These are phyloP conservation scores for Lentinula lateritia DNA, from an alignment of 768 basidiomycete genomes.

Conservation along the genomic window DNA sequence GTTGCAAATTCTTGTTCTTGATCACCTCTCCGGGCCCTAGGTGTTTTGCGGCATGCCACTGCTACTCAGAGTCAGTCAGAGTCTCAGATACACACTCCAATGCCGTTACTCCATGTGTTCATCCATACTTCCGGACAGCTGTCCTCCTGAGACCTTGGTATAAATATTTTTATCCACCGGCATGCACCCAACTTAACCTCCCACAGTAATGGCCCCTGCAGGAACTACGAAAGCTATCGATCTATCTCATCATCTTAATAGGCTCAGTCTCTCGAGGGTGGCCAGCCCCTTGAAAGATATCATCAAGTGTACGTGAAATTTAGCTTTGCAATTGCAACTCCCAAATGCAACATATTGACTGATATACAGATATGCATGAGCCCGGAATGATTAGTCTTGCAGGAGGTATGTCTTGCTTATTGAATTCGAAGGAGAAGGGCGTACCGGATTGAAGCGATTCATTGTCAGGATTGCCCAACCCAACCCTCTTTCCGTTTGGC, in stretches of 20 bases:
- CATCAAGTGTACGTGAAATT: slow-evolving; percentile 29
- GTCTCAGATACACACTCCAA: too few species aligned
- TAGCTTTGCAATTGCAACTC: not conserved
- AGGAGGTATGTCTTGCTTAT: slow-evolving; percentile 31
- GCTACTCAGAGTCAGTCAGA: too few species aligned
- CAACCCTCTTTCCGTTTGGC: slow-evolving; percentile 8
- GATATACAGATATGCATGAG: slow-evolving; percentile 14
- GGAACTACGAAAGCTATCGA: slow-evolving; percentile 29
- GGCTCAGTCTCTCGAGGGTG: slow-evolving; percentile 31
- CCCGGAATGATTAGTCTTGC: slow-evolving; percentile 40
- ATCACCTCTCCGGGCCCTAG: too few species aligned
- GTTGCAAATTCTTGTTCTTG: too few species aligned
- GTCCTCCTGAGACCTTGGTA: not conserved
- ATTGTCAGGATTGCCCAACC: slow-evolving; percentile 8
- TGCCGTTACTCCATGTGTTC: too few species aligned
- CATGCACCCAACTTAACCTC: not conserved
- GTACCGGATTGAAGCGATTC: too few species aligned
- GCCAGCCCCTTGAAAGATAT: slow-evolving; percentile 46
- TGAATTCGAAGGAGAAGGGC: too few species aligned
- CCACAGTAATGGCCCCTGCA: not conserved
- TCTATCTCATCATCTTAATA: slow-evolving; percentile 51
- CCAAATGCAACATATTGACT: not conserved
- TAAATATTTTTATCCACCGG: not conserved
- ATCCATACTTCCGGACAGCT: too few species aligned
- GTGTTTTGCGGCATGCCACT: too few species aligned